Evolutionary conservation across 495 filamentous ascomycete genomes (phyloP).

Genomic region (Penicillium antarcticum): DNA sequence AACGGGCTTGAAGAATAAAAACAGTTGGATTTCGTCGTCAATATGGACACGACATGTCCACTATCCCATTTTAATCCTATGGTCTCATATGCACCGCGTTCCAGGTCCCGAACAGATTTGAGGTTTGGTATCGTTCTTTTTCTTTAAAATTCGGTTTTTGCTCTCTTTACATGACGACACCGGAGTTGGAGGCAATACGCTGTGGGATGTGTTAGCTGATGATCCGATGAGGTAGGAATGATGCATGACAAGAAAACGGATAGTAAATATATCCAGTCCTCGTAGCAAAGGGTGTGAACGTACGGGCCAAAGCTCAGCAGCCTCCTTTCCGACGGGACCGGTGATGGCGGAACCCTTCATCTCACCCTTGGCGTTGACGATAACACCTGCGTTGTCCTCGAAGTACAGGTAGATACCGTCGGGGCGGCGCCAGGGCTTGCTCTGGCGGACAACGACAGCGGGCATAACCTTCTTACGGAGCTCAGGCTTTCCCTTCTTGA

Average conservation of each 20-base stretch:
- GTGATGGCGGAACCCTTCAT: constrained; percentile 99
- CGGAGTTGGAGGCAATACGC: constrained; percentile 99
- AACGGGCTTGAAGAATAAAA: constrained; percentile 27
- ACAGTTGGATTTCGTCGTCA: constrained; percentile 26
- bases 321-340: constrained; percentile 98
- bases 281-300: constrained; percentile 29
- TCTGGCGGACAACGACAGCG: constrained; percentile 94
- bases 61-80: constrained; percentile 23
- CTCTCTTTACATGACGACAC: constrained; percentile 93
- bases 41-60: constrained; percentile 19
- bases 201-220: constrained; percentile 26
- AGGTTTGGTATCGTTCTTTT: constrained; percentile 44
- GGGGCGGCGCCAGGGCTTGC: constrained; percentile 96
- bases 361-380: constrained; percentile 99
- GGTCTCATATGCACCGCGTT: constrained; percentile 30
- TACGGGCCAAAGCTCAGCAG: constrained; percentile 98
- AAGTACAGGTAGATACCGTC: constrained; percentile 99
- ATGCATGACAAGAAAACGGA: not conserved
- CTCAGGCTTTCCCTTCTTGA: constrained; percentile 99
- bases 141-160: constrained; percentile 30
- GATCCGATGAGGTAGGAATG: not conserved
- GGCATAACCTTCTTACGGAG: constrained; percentile 99
- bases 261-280: not conserved
- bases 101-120: constrained; percentile 30
- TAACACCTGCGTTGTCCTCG: constrained; percentile 99